phyloP scores from a whole-genome alignment of 306 rosid genomes.

The Ammopiptanthus mongolicus region DNA sequence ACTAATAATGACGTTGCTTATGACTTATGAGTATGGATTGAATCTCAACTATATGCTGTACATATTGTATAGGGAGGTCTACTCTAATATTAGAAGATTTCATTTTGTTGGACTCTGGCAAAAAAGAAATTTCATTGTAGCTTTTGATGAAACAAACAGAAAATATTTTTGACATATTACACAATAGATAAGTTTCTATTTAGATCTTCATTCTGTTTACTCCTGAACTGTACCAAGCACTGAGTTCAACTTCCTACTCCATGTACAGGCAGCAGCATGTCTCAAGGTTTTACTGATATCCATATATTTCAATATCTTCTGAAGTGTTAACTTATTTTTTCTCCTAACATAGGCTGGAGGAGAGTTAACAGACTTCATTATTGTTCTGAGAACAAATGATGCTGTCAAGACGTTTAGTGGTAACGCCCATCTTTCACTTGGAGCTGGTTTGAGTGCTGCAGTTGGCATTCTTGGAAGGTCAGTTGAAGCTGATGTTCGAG shows the following conservation, averaged over 20 bases:
- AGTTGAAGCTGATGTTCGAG: slow-evolving; percentile 87
- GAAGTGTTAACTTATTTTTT: not conserved
- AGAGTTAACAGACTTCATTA: slow-evolving; percentile 86
- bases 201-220: not conserved
- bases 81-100: not conserved
- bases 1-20: not conserved
- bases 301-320: slow-evolving; percentile 5
- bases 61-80: not conserved
- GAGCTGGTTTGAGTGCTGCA: slow-evolving; percentile 97
- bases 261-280: not conserved
- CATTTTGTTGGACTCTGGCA: not conserved
- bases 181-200: not conserved
- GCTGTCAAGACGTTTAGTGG: slow-evolving; percentile 88
- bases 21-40: slow-evolving; percentile 6
- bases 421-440: slow-evolving; percentile 70
- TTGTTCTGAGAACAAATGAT: slow-evolving; percentile 72
- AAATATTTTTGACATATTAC: not conserved
- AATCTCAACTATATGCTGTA: not conserved
- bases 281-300: not conserved
- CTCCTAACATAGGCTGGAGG: slow-evolving; percentile 75
- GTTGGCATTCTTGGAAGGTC: slow-evolving; percentile 83
- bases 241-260: not conserved
- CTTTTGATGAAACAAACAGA: not conserved
- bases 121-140: not conserved
- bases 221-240: slow-evolving; percentile 8